A percentile compares a stretch with the other conserved stretches of the same genome.
Evolutionary conservation across 495 filamentous ascomycete genomes (phyloP).

Genomic region (Amniculicola lignicola): DNA sequence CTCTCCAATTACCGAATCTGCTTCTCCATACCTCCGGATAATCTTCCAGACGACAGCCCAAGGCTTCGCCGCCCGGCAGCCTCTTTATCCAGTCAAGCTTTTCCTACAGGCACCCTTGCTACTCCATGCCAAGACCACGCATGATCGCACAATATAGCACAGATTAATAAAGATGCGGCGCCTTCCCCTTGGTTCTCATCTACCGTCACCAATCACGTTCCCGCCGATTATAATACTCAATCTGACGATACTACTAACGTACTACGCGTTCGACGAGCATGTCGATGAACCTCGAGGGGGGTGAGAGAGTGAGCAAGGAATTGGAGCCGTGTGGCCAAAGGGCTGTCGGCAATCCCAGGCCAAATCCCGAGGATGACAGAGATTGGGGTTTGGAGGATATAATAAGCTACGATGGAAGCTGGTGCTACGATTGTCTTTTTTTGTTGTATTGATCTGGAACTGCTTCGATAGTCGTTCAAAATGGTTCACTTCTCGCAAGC

Average conservation of each 20-base stretch:
- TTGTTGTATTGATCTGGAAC: conserved; percentile 1
- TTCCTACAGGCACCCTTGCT: conserved; percentile 6
- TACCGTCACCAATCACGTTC: conserved; percentile 8
- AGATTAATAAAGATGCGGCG: conserved; percentile 19
- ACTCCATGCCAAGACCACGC: conserved; percentile 22
- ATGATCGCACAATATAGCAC: background rate
- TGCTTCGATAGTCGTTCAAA: background rate
- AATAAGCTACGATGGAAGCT: conserved; percentile 15
- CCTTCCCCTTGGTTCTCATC: conserved; percentile 13
- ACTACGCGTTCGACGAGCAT: background rate
- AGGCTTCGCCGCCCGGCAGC: background rate
- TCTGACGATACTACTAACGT: conserved; percentile 10
- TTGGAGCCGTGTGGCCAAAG: conserved; percentile 14
- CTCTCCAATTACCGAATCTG: conserved; percentile 28
- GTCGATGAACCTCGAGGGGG: background rate
- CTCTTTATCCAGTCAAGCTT: conserved; percentile 24
- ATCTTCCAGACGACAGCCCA: conserved; percentile 11
- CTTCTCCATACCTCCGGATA: conserved; percentile 24
- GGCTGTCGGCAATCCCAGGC: background rate
- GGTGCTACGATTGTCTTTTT: background rate
- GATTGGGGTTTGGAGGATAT: conserved; percentile 8
- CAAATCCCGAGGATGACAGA: conserved; percentile 3
- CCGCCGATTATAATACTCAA: conserved; percentile 16
- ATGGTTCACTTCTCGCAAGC: conserved; percentile 31
- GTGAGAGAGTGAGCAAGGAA: background rate